Percentiles rank a stretch among this genome's conserved stretches.
Evolutionary conservation across 2,329 filamentous ascomycete genomes (phyloP).

Genomic region (Ophiocordyceps polyrhachis-furcata): DNA sequence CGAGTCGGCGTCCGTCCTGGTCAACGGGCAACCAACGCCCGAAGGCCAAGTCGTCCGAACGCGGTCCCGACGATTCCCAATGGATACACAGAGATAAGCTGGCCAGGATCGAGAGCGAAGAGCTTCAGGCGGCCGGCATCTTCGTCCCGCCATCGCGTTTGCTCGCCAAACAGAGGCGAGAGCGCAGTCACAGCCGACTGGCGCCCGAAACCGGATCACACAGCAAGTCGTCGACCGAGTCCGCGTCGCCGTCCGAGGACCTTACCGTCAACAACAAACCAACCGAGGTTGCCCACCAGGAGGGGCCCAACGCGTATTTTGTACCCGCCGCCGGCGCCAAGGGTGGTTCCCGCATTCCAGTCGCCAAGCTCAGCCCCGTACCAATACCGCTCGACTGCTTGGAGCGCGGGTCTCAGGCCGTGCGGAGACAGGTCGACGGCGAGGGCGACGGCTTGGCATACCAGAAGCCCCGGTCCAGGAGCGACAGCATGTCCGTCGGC

Average conservation of each 20-base stretch:
- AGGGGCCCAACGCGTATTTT: conserved; percentile 29
- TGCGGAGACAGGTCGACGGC: conserved; percentile 37
- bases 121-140: conserved; percentile 63
- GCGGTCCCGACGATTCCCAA: conserved; percentile 42
- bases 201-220: conserved; percentile 13
- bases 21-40: conserved; percentile 9
- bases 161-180: conserved; percentile 26
- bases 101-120: conserved; percentile 61
- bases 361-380: conserved; percentile 61
- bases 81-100: conserved; percentile 81
- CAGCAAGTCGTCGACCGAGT: conserved; percentile 28
- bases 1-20: conserved; percentile 7
- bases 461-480: conserved; percentile 48
- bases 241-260: conserved; percentile 2
- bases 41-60: conserved; percentile 7
- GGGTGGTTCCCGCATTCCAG: conserved; percentile 66
- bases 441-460: conserved; percentile 38
- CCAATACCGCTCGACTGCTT: conserved; percentile 55
- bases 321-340: conserved; percentile 29
- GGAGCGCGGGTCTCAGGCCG: conserved; percentile 53
- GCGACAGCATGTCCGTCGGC: conserved; percentile 40
- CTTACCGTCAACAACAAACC: conserved; percentile 22
- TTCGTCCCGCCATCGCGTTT: conserved; percentile 35
- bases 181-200: conserved; percentile 17
- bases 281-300: conserved; percentile 54